Evolutionary conservation across 2,329 filamentous ascomycete species (phyloP), one percentile per base, ranked within the genome.

Genomic region (Phialophora chinensis): DNA sequence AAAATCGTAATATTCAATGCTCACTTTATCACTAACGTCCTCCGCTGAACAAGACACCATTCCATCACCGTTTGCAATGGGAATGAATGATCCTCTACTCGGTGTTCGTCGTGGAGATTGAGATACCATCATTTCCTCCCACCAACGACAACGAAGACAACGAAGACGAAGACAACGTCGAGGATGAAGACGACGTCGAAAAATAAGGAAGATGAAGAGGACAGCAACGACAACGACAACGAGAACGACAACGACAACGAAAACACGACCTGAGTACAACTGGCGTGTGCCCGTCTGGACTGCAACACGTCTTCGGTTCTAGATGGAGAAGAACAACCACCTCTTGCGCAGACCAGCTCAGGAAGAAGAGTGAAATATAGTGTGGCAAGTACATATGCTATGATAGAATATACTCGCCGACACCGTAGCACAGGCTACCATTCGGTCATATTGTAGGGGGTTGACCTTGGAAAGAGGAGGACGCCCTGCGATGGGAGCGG

Each of bases 401-500:
- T 12, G 10, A 10, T 1, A 23, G 4, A 1, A 7, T 7, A n/a
- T 20, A 11, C 6, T 7, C 23, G 49, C 20, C 25, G 49, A 52
- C 20, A 52, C 49, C 10, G 49, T 52, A 52, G 49, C 49, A 20
- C 20, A 44, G 59, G 59, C 20, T 11, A 53, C 27, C 20, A 17
- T 38, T 53, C 59, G 59, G 33, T 54, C 47, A n/a, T 44, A 35
- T 12, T 11, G 33, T 23, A 50, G 17, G 49, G 49, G 59, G 3
- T 27, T 27, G 27, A 54, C 33, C 49, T 61, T 38, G 49, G 59
- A 61, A 61, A 61, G 59, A 61, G 59, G 59, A 61, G 59, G 59
- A 54, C 25, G 59, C 59, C 47, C 49, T 38, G 59, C 59, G 29
- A 53, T 42, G 25, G 25, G 59, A 42, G 59, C 54, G 59, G 59